Percentiles rank a stretch among this genome's conserved stretches.
Conservation (phyloP, 306 rosid genomes). For the Begonia masoniana region DNA sequence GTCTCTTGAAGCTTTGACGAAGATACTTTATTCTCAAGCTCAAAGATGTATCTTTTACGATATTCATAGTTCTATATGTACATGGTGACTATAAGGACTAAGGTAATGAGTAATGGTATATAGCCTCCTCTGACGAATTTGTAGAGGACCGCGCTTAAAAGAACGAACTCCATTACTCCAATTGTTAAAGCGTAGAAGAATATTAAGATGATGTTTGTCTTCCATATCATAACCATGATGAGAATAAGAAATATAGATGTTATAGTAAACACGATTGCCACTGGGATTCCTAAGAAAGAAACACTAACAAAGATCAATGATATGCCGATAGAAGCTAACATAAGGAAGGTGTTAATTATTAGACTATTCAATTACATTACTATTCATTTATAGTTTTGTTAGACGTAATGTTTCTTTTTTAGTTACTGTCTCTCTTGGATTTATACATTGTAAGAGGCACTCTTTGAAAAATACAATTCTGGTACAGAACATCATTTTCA, state of each 20-base stretch:
- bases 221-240: conserved; percentile 25
- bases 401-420: no score
- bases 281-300: conserved; percentile 17
- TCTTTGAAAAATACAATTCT: no score
- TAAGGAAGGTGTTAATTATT: conserved; percentile 4
- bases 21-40: conserved; percentile 13
- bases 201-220: conserved; percentile 11
- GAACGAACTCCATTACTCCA: conserved; percentile 6
- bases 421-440: no score
- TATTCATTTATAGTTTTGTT: no score
- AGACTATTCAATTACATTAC: no score
- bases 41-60: conserved; percentile 14
- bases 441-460: no score
- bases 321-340: neutral
- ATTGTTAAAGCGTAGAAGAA: conserved; percentile 7
- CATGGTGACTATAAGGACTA: conserved; percentile 9
- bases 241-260: conserved; percentile 13
- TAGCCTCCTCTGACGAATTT: conserved; percentile 22
- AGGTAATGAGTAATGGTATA: conserved; percentile 9
- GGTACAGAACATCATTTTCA: no score
- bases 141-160: conserved; percentile 16
- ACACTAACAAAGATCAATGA: neutral
- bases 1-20: neutral
- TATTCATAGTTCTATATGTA: conserved; percentile 15
- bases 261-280: conserved; percentile 18